Percentiles rank a stretch among this genome's conserved stretches.
These are phyloP conservation scores for Aspergillus novoparasiticus DNA, from an alignment of 2,329 filamentous ascomycete genomes.

Conservation along the genomic window DNA sequence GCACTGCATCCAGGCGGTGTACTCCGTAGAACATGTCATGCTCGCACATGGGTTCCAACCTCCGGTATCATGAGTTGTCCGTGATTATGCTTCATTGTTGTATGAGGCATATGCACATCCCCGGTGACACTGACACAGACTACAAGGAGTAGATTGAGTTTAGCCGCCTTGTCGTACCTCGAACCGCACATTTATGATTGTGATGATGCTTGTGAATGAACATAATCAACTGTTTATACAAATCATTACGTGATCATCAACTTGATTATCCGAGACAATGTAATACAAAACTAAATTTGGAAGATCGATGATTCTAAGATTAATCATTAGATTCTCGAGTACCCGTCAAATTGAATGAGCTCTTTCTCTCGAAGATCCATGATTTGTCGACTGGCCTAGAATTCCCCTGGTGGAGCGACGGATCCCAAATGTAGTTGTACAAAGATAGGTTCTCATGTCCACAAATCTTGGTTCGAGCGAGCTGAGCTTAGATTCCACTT, in stretches of 20 bases:
- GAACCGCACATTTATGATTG: background rate
- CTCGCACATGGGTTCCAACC: background rate
- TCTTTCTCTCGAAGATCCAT: background rate
- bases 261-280: no score
- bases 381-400: slow-evolving; percentile 6
- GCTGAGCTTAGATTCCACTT: background rate
- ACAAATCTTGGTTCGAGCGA: background rate
- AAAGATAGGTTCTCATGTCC: background rate
- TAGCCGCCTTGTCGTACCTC: background rate
- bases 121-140: background rate
- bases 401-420: background rate
- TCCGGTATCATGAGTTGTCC: background rate
- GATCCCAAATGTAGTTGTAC: background rate
- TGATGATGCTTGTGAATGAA: background rate
- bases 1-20: no score
- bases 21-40: background rate
- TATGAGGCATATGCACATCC: background rate
- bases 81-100: background rate
- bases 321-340: background rate
- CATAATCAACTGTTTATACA: background rate
- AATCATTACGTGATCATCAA: background rate
- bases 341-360: background rate
- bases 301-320: background rate
- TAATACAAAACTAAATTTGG: background rate
- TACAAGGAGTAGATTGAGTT: background rate